Conservation (phyloP, 768 basidiomycete genomes). For the Boletus speciosus region DNA sequence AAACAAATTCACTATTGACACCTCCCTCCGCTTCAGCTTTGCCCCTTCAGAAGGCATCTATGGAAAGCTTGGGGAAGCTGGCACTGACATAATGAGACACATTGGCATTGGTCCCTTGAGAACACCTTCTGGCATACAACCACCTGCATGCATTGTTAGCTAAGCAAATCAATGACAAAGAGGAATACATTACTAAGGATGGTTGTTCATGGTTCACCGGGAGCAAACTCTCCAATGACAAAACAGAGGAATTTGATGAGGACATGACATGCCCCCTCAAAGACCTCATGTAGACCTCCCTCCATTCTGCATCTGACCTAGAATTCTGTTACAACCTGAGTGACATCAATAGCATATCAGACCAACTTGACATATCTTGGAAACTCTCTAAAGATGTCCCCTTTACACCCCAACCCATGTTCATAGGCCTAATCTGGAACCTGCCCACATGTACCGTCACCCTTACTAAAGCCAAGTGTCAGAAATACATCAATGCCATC, state of each 20-base stretch:
- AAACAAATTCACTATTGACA: neutral
- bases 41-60: neutral
- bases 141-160: too few species aligned
- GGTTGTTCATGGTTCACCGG: neutral
- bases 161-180: too few species aligned
- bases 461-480: neutral
- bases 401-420: neutral
- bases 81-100: neutral
- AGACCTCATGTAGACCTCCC: accelerated
- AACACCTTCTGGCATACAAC: too few species aligned
- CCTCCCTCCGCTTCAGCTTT: neutral
- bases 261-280: neutral
- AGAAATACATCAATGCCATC: neutral
- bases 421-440: neutral
- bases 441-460: accelerated
- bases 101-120: neutral
- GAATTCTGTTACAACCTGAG: neutral
- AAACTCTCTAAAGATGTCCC: slow-evolving; percentile 1
- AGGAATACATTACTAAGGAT: neutral
- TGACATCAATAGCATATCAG: neutral
- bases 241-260: neutral
- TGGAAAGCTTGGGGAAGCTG: neutral
- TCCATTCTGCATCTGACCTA: accelerated
- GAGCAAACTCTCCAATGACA: neutral
- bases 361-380: neutral